Percentiles rank a stretch among this genome's conserved stretches.
phyloP scores from a whole-genome alignment of 345 rosid genomes.

The Camelina sativa region DNA sequence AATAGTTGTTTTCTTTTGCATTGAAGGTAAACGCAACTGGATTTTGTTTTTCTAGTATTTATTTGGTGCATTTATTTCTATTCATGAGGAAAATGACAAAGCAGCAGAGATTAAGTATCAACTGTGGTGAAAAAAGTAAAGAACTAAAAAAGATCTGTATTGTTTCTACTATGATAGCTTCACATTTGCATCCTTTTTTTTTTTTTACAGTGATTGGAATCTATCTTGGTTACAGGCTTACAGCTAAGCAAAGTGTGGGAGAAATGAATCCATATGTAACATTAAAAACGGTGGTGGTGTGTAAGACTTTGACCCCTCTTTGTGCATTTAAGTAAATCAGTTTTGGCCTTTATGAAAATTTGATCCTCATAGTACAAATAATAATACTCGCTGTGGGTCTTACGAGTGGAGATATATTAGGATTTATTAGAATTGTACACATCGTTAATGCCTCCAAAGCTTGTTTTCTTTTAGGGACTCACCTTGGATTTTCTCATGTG shows the following conservation, averaged over 20 bases:
- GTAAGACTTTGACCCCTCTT: constrained; percentile 37
- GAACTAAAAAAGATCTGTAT: background rate
- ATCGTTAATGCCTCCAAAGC: constrained; percentile 44
- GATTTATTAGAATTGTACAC: constrained; percentile 41
- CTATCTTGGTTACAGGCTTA: constrained; percentile 5
- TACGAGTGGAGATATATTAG: constrained; percentile 36
- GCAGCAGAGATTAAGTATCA: constrained; percentile 15
- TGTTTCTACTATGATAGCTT: constrained; percentile 17
- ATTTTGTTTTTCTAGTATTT: background rate
- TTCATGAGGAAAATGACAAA: constrained; percentile 36
- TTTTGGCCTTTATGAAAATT: constrained; percentile 30
- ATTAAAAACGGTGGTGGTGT: constrained; percentile 27
- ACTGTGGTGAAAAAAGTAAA: constrained; percentile 23
- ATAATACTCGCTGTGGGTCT: constrained; percentile 48
- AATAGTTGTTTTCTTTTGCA: constrained; percentile 28
- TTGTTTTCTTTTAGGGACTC: constrained; percentile 29
- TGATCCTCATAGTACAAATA: constrained; percentile 47
- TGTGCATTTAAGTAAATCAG: constrained; percentile 30
- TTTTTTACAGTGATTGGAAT: constrained; percentile 15
- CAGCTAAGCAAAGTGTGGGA: constrained; percentile 41
- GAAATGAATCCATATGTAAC: constrained; percentile 24
- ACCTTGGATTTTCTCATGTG: constrained; percentile 44
- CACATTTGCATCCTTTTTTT: background rate
- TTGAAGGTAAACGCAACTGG: constrained; percentile 14
- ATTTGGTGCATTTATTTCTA: constrained; percentile 14